A percentile compares a stretch with the other conserved stretches of the same genome.
Evolutionary conservation across 139 green algal species (phyloP).

Genomic region (Chlamydomonas sp.): DNA sequence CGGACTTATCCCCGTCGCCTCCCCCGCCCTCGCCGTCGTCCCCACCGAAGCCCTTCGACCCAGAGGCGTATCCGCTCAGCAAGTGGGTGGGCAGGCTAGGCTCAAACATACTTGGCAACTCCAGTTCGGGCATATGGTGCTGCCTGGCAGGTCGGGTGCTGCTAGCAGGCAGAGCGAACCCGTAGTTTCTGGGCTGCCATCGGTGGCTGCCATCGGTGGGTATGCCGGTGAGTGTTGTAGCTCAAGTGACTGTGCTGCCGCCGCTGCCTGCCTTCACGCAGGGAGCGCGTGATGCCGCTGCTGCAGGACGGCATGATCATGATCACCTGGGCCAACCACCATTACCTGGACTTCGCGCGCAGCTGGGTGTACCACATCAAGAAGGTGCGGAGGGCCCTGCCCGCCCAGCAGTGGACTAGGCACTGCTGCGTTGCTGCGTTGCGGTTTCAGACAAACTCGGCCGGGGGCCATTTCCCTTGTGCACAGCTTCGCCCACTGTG

Average conservation of each 20-base stretch:
- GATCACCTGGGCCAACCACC: slow-evolving; percentile 93
- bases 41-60: slow-evolving; percentile 23
- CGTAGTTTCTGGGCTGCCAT: no score
- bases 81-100: slow-evolving; percentile 1
- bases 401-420: no score
- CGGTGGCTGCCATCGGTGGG: no score
- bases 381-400: slow-evolving; percentile 24
- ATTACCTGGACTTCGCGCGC: slow-evolving; percentile 88
- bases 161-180: no score
- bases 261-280: slow-evolving; percentile 2
- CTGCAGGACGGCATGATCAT: slow-evolving; percentile 70
- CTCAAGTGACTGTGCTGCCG: no score
- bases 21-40: neutral
- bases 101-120: neutral
- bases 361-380: slow-evolving; percentile 88
- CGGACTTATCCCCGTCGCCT: neutral
- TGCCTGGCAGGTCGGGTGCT: no score
- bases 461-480: no score
- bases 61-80: slow-evolving; percentile 39
- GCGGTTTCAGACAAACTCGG: no score
- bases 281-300: slow-evolving; percentile 54
- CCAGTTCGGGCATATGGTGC: neutral
- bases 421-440: no score
- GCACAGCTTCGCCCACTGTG: no score
- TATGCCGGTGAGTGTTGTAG: no score